Conservation (phyloP, 164 flowering plant genomes). For the Warburgia ugandensis region DNA sequence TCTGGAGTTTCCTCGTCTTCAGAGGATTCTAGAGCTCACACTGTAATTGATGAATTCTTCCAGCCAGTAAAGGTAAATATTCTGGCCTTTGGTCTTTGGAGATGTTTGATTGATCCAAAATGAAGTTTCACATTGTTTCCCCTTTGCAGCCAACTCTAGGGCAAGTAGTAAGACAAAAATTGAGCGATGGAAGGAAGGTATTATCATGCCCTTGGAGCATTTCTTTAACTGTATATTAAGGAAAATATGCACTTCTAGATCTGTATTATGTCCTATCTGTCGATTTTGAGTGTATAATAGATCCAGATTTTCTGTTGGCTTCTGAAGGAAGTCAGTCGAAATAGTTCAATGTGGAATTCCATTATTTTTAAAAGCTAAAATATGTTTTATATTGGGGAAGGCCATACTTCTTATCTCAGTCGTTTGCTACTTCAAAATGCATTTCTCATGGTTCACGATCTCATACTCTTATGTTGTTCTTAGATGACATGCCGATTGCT, state of each 20-base stretch:
- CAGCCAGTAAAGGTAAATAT: constrained; percentile 63
- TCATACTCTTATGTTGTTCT: background rate
- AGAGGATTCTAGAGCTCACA: constrained; percentile 51
- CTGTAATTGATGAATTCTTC: constrained; percentile 72
- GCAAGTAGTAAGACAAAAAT: constrained; percentile 73
- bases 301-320: too few species aligned
- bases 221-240: too few species aligned
- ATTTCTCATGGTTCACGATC: background rate
- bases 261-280: too few species aligned
- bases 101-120: constrained; percentile 5
- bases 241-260: too few species aligned
- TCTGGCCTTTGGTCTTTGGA: background rate
- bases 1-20: constrained; percentile 32
- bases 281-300: too few species aligned
- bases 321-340: too few species aligned
- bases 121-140: constrained; percentile 10
- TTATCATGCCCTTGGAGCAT: background rate
- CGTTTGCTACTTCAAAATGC: background rate
- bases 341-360: background rate
- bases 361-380: too few species aligned
- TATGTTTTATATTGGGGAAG: too few species aligned
- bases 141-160: constrained; percentile 71
- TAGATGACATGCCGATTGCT: constrained; percentile 69
- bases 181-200: constrained; percentile 92
- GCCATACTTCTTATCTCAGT: background rate